phyloP scores from a whole-genome alignment of 2,329 filamentous ascomycete genomes.

The Hymenotorrendiella dingleyae region DNA sequence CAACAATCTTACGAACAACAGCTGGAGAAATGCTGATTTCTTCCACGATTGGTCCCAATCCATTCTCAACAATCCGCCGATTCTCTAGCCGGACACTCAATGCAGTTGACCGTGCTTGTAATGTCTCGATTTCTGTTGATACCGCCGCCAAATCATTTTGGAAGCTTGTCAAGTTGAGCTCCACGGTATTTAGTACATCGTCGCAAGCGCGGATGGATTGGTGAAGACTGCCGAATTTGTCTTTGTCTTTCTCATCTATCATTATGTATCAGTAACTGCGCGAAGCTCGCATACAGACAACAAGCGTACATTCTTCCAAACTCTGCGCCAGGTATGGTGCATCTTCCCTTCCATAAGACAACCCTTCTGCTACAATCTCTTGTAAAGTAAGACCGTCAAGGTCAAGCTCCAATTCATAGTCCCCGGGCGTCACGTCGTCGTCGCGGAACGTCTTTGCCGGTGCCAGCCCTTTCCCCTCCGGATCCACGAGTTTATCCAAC shows the following conservation, averaged over 20 bases:
- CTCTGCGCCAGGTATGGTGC: slow-evolving; percentile 50
- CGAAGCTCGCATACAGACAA: slow-evolving; percentile 10
- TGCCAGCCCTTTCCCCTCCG: slow-evolving; percentile 21
- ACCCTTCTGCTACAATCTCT: slow-evolving; percentile 36
- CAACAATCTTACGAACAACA: slow-evolving; percentile 77
- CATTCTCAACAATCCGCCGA: slow-evolving; percentile 80
- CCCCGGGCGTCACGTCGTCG: slow-evolving; percentile 33
- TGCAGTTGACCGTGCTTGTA: slow-evolving; percentile 79
- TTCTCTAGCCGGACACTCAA: slow-evolving; percentile 84
- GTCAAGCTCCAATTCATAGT: slow-evolving; percentile 63
- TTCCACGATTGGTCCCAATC: slow-evolving; percentile 82
- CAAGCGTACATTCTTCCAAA: slow-evolving; percentile 63
- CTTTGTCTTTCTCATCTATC: slow-evolving; percentile 70
- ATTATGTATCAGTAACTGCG: slow-evolving; percentile 9
- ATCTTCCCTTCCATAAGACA: slow-evolving; percentile 8
- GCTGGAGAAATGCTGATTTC: slow-evolving; percentile 83
- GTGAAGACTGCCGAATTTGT: slow-evolving; percentile 86
- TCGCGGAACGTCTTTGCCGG: slow-evolving; percentile 1
- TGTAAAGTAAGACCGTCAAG: slow-evolving; percentile 74
- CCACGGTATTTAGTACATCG: slow-evolving; percentile 86
- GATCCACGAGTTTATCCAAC: slow-evolving; percentile 41
- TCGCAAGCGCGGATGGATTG: slow-evolving; percentile 86
- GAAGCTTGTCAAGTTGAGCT: slow-evolving; percentile 86
- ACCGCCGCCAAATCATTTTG: slow-evolving; percentile 88
- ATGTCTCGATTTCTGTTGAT: slow-evolving; percentile 88